phyloP scores from a whole-genome alignment of 2,329 filamentous ascomycete genomes.

The Trichoderma sp. region DNA sequence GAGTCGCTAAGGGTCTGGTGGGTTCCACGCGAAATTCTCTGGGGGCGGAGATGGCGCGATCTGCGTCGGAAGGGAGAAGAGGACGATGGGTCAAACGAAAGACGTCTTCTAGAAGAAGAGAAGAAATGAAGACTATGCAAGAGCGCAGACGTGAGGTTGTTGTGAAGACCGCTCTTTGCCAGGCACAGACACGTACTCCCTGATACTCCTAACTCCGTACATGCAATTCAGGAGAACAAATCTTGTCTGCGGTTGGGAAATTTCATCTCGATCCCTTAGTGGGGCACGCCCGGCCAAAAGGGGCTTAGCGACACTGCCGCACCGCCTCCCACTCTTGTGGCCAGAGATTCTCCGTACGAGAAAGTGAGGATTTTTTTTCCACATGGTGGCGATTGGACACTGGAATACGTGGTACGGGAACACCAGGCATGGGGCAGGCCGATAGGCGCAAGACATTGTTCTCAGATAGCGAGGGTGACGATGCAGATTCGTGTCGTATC shows the following conservation, averaged over 20 bases:
- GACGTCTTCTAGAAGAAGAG: constrained; percentile 24
- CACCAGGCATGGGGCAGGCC: not conserved
- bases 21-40: constrained; percentile 17
- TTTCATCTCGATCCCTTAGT: constrained; percentile 30
- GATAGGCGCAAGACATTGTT: not conserved
- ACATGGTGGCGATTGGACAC: constrained; percentile 12
- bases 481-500: not conserved
- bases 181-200: constrained; percentile 26
- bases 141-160: constrained; percentile 15
- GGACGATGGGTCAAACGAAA: constrained; percentile 23
- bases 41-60: constrained; percentile 17
- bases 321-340: constrained; percentile 12
- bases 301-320: constrained; percentile 25
- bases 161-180: constrained; percentile 28
- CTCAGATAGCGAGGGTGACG: not conserved
- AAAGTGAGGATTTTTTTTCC: not conserved
- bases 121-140: constrained; percentile 27
- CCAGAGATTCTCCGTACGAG: constrained; percentile 14
- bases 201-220: constrained; percentile 28
- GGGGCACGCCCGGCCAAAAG: constrained; percentile 7
- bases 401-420: not conserved
- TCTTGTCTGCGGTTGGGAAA: constrained; percentile 27
- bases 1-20: constrained; percentile 11
- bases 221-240: constrained; percentile 28
- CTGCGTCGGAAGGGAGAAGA: constrained; percentile 8